Base-by-base conservation (phyloP, 495 filamentous ascomycete genomes). In the Penicillium nucicola region DNA sequence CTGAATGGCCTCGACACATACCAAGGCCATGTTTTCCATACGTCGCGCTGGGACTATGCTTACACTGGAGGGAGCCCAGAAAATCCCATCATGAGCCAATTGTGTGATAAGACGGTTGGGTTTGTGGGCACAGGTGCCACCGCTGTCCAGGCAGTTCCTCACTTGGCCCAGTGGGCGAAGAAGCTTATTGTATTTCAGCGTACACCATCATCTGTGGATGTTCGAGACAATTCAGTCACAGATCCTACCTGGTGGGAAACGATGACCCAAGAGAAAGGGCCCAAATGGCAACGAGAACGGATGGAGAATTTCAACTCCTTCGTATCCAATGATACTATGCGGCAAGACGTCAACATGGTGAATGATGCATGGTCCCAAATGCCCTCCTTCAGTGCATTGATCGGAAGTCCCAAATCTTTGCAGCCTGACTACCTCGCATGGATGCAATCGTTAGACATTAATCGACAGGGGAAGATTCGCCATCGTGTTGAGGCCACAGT, bases 51-150 rank as follows among this genome's bases (percentile, higher is more conserved):
- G 72, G 71, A 74, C 4, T 76, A 65, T 46, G 47, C 41, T 45
- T 56, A 48, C 47, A 83, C 81, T 0, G 83, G 83, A 0, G 84
- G 83, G 8, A 68, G 68, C 0, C 63, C 70, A 3, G 55, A 61
- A n/a, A 67, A 78, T 31, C 70, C 67, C 4, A 54, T 22, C 0
- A 56, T 86, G 15, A 59, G 11, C 49, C 69, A 49, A 10, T 66
- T 65, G 52, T 33, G 65, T 17, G 71, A 68, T 4, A 79, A 79
- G 57, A 57, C 53, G 1, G 70, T 81, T 12, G 72, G 53, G 0
- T 66, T 82, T 13, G 65, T 82, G 28, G 77, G 78, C 1, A 79
- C 76, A 0, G 78, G 77, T 1, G 62, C 76, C 6, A 74, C 71
- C 4, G 69, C 69, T 2, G 57, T 81, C 1, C 77, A 82, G 49